phyloP scores from a whole-genome alignment of 163 green algal genomes.

The Botryococcus braunii region DNA sequence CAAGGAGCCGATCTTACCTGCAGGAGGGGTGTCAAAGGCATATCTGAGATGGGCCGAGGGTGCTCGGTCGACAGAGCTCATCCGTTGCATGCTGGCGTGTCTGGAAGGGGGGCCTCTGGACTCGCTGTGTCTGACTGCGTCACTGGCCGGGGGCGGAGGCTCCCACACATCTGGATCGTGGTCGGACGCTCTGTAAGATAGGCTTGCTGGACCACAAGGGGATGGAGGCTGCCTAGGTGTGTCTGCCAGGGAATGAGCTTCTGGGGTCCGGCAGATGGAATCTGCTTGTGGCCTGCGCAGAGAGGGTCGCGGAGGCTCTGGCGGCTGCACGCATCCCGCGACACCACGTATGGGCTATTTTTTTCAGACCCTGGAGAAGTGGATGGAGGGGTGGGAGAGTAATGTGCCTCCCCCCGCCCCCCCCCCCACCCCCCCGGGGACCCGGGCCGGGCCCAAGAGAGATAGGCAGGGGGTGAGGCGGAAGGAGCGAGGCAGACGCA shows the following conservation, averaged over 20 bases:
- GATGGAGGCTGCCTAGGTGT: neutral
- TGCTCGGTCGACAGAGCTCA: too few species aligned
- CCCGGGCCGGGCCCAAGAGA: too few species aligned
- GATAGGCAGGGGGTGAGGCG: too few species aligned
- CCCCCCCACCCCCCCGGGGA: too few species aligned
- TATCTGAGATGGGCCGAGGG: too few species aligned
- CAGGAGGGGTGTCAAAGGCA: neutral
- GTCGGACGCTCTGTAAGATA: conserved; percentile 3
- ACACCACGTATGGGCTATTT: neutral
- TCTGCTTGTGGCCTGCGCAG: neutral
- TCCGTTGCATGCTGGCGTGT: too few species aligned
- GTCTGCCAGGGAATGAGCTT: neutral
- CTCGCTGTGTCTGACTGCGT: too few species aligned
- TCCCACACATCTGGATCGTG: conserved; percentile 43
- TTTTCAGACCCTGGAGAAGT: neutral
- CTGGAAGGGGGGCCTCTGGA: too few species aligned
- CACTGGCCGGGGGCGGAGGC: neutral
- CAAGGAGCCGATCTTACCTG: neutral
- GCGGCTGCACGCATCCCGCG: neutral
- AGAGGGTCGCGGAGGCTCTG: neutral
- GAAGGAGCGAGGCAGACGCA: too few species aligned
- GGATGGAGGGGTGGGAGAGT: too few species aligned
- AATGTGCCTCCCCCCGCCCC: too few species aligned
- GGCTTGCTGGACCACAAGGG: neutral
- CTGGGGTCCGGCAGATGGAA: neutral